These are phyloP conservation scores for Rhodosorus marinus DNA, from an alignment of 23 red algal species.

Conservation along the genomic window DNA sequence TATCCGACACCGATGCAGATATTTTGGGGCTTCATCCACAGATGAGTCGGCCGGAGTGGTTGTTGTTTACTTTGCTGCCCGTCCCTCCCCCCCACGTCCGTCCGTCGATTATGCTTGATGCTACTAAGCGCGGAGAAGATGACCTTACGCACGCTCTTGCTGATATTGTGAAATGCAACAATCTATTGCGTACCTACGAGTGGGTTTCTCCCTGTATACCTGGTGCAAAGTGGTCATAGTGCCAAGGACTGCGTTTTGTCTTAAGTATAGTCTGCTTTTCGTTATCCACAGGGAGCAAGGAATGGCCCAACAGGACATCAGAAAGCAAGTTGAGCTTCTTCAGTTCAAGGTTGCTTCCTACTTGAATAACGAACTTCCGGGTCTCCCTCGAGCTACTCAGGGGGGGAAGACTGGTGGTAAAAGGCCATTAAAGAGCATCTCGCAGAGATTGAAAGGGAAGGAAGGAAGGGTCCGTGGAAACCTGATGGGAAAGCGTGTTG, in stretches of 20 bases:
- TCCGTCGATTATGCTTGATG: slow-evolving; percentile 81
- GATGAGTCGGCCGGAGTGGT: slow-evolving; percentile 77
- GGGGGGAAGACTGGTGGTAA: slow-evolving; percentile 37
- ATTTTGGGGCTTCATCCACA: slow-evolving; percentile 45
- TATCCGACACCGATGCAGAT: slow-evolving; percentile 47
- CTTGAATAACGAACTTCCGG: slow-evolving; percentile 96
- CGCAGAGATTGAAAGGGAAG: slow-evolving; percentile 93
- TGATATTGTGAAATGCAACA: slow-evolving; percentile 94
- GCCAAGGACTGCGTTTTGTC: no score
- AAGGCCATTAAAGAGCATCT: slow-evolving; percentile 76
- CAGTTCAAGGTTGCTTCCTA: slow-evolving; percentile 94
- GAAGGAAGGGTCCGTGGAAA: slow-evolving; percentile 95
- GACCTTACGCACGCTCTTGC: slow-evolving; percentile 92
- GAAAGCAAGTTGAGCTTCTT: no score
- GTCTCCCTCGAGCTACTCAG: slow-evolving; percentile 43
- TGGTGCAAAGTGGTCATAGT: no score
- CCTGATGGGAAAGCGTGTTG: slow-evolving; percentile 97
- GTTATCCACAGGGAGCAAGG: no score
- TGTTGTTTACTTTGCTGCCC: slow-evolving; percentile 66
- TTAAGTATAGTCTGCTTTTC: no score
- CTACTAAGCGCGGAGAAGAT: slow-evolving; percentile 71
- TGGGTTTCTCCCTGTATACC: no score
- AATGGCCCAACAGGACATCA: no score
- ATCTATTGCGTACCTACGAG: no score
- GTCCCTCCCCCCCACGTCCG: slow-evolving; percentile 87